phyloP scores from a whole-genome alignment of 1,139 yeast species.

The Zygoascus meyerae region DNA sequence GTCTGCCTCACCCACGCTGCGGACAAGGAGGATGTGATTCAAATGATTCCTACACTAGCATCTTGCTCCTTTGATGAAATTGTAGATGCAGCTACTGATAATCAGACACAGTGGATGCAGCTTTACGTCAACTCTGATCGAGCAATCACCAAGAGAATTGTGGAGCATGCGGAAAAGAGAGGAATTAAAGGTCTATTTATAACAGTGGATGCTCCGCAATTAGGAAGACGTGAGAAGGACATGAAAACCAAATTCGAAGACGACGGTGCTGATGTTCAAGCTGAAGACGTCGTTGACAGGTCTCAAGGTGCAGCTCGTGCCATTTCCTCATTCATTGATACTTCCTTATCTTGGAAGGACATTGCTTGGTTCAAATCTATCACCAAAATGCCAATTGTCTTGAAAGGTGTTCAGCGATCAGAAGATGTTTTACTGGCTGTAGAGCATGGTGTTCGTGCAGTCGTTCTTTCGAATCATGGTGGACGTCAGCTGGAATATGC shows the following conservation, averaged over 20 bases:
- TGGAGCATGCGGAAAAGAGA: slow-evolving; percentile 64
- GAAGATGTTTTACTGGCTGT: slow-evolving; percentile 64
- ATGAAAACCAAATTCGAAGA: slow-evolving; percentile 57
- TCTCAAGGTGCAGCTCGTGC: slow-evolving; percentile 87
- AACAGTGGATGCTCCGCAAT: slow-evolving; percentile 91
- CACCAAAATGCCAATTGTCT: slow-evolving; percentile 57
- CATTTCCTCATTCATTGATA: slow-evolving; percentile 76
- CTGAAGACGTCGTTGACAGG: slow-evolving; percentile 48
- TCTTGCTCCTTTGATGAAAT: slow-evolving; percentile 54
- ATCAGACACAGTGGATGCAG: slow-evolving; percentile 82
- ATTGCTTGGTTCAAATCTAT: slow-evolving; percentile 50
- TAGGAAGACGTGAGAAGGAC: slow-evolving; percentile 82
- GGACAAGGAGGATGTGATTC: slow-evolving; percentile 42
- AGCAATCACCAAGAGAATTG: slow-evolving; percentile 51
- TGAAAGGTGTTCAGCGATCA: slow-evolving; percentile 66
- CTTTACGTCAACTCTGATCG: slow-evolving; percentile 76
- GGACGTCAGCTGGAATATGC: slow-evolving; percentile 74
- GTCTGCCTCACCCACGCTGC: slow-evolving; percentile 47
- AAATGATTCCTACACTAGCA: slow-evolving; percentile 54
- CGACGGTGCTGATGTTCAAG: slow-evolving; percentile 47
- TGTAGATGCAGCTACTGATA: slow-evolving; percentile 43
- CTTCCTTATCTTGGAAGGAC: slow-evolving; percentile 66
- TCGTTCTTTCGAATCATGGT: slow-evolving; percentile 71
- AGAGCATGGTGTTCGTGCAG: slow-evolving; percentile 57
- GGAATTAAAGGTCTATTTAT: slow-evolving; percentile 78